Evolutionary conservation across 495 filamentous ascomycete genomes (phyloP).

Genomic region (Aspergillus campestris): DNA sequence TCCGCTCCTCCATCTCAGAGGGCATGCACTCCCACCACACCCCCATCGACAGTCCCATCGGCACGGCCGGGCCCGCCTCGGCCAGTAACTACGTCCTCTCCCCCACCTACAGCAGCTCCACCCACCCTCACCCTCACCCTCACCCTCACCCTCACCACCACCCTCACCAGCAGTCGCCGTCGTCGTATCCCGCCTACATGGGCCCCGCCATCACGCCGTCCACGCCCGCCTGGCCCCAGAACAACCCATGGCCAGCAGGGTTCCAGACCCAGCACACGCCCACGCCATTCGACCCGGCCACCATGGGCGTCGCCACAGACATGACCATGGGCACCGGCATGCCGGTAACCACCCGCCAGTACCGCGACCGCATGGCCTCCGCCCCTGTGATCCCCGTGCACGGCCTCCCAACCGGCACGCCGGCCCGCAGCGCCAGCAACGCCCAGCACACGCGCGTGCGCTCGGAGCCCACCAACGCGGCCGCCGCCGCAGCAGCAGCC

Average conservation of each 20-base stretch:
- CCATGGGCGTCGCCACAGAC: conserved; percentile 12
- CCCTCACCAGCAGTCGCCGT: conserved; percentile 15
- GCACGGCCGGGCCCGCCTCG: conserved; percentile 2
- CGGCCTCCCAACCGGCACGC: conserved; percentile 11
- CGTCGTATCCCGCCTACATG: conserved; percentile 20
- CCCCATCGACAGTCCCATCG: conserved; percentile 22
- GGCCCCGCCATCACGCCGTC: conserved; percentile 10
- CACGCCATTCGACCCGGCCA: conserved; percentile 9
- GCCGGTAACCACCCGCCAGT: conserved; percentile 24
- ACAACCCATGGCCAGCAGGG: conserved; percentile 11
- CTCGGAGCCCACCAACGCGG: conserved; percentile 14
- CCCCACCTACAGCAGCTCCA: conserved; percentile 18
- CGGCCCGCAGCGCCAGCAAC: conserved; percentile 6
- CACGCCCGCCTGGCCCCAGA: conserved; percentile 5
- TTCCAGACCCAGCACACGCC: conserved; percentile 13
- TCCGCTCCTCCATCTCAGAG: conserved; percentile 24
- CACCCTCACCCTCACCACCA: conserved; percentile 14
- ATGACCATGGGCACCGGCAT: conserved; percentile 11
- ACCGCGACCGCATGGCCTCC: conserved; percentile 32
- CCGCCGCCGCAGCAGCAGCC: not conserved
- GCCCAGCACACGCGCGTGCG: conserved; percentile 15
- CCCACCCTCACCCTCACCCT: conserved; percentile 19
- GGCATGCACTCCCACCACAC: conserved; percentile 12
- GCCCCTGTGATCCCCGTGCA: conserved; percentile 30
- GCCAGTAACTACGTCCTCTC: conserved; percentile 23